These are phyloP conservation scores for Phytophthora palmivora DNA, from an alignment of 352 stramenopile genomes.

Conservation along the genomic window DNA sequence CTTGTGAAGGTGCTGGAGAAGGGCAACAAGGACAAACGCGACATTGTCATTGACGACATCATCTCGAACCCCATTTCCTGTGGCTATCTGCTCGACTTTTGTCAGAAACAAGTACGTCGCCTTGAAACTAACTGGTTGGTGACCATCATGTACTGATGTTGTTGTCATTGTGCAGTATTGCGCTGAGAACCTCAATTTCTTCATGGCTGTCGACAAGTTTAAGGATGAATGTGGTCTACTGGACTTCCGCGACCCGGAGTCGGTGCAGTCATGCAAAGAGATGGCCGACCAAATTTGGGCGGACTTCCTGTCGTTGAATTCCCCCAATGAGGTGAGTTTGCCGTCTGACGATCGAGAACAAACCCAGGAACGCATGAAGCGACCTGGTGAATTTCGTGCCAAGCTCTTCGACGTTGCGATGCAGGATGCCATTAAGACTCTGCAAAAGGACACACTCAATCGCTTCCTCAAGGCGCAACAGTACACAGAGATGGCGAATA, in stretches of 20 bases:
- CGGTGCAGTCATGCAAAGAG: slow-evolving; percentile 81
- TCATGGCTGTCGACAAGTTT: slow-evolving; percentile 90
- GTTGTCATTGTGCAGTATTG: slow-evolving; percentile 54
- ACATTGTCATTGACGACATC: slow-evolving; percentile 87
- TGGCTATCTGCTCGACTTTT: slow-evolving; percentile 88
- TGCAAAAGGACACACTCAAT: slow-evolving; percentile 83
- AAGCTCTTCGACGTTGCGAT: slow-evolving; percentile 88
- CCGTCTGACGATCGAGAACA: slow-evolving; percentile 79
- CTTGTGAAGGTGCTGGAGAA: slow-evolving; percentile 78
- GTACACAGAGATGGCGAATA: slow-evolving; percentile 80
- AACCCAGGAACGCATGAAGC: slow-evolving; percentile 88
- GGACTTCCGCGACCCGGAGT: slow-evolving; percentile 83
- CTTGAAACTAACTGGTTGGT: background rate
- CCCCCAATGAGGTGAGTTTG: slow-evolving; percentile 84
- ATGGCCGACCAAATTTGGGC: slow-evolving; percentile 88
- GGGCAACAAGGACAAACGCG: slow-evolving; percentile 70
- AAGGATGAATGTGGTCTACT: slow-evolving; percentile 83
- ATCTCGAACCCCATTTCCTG: slow-evolving; percentile 88
- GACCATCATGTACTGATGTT: background rate
- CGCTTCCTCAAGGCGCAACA: slow-evolving; percentile 81
- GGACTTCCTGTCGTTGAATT: slow-evolving; percentile 86
- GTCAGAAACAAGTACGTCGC: slow-evolving; percentile 77
- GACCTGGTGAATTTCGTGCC: slow-evolving; percentile 69
- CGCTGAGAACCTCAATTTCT: slow-evolving; percentile 88
- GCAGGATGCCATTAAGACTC: slow-evolving; percentile 85